Percentiles rank a stretch among this genome's conserved stretches.
phyloP scores from a whole-genome alignment of 2,329 filamentous ascomycete species.

The Diaporthe helianthi region DNA sequence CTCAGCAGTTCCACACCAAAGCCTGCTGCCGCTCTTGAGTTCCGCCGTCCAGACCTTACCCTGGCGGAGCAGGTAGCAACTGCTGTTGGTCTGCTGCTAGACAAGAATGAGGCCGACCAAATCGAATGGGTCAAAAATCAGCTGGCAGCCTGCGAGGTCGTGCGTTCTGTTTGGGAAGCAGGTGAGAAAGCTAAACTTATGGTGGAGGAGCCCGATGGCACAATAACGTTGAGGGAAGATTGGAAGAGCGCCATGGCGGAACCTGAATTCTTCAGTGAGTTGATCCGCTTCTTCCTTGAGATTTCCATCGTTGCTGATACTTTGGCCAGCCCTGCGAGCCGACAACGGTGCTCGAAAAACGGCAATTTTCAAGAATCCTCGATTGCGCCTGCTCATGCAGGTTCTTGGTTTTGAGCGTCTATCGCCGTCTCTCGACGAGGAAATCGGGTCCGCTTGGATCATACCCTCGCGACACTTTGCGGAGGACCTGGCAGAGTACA shows the following conservation, averaged over 20 bases:
- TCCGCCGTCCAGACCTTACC: constrained; percentile 60
- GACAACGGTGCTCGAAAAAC: constrained; percentile 71
- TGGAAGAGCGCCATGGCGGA: constrained; percentile 43
- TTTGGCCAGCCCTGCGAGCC: constrained; percentile 61
- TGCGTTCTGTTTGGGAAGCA: constrained; percentile 80
- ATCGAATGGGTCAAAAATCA: constrained; percentile 83
- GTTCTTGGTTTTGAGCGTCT: constrained; percentile 73
- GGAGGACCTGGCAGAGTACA: constrained; percentile 69
- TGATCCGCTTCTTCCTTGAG: not conserved
- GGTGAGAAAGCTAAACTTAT: constrained; percentile 67
- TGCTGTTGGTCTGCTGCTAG: constrained; percentile 78
- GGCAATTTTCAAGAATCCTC: constrained; percentile 88
- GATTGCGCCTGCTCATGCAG: constrained; percentile 83
- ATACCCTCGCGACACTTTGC: constrained; percentile 72
- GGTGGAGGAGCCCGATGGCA: constrained; percentile 43
- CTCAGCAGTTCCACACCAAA: constrained; percentile 65
- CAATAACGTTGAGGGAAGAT: constrained; percentile 36
- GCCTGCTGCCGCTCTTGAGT: constrained; percentile 81
- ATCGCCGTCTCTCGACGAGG: constrained; percentile 66
- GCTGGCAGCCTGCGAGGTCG: constrained; percentile 70
- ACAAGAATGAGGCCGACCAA: constrained; percentile 77
- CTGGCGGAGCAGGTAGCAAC: constrained; percentile 71
- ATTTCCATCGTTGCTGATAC: not conserved
- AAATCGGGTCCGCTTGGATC: constrained; percentile 78
- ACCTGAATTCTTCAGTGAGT: constrained; percentile 62